phyloP scores from a whole-genome alignment of 148 eudicot species.

The Rheum nobile region DNA sequence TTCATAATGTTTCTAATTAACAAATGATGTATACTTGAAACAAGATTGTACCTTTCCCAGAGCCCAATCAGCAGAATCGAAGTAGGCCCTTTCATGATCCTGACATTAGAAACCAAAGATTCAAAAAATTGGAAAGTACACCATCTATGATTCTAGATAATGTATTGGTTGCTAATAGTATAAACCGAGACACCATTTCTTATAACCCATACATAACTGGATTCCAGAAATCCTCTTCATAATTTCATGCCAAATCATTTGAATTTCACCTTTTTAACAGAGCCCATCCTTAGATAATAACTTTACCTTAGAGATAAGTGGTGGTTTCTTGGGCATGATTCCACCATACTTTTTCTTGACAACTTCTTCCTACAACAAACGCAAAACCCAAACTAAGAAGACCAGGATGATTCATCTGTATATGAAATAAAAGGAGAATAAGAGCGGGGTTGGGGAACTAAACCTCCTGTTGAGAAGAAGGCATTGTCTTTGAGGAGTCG shows the following conservation, averaged over 20 bases:
- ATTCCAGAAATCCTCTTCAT: neutral
- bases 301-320: conserved; percentile 86
- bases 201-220: neutral
- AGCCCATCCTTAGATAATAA: neutral
- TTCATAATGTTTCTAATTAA: neutral
- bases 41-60: conserved; percentile 58
- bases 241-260: neutral
- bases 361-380: conserved; percentile 50
- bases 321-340: conserved; percentile 79
- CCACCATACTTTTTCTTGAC: conserved; percentile 91
- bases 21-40: neutral
- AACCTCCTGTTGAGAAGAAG: conserved; percentile 67
- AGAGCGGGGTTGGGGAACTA: neutral
- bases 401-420: neutral
- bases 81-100: conserved; percentile 98
- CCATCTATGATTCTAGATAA: neutral
- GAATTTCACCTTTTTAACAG: neutral
- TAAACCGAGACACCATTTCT: neutral
- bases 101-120: conserved; percentile 20
- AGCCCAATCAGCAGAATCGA: conserved; percentile 99
- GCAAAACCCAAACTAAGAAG: conserved; percentile 6
- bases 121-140: neutral
- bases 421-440: neutral
- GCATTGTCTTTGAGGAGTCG: conserved; percentile 39
- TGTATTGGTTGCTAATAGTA: neutral